phyloP scores from a whole-genome alignment of 257 asterid genomes.

The Solanum acaule region DNA sequence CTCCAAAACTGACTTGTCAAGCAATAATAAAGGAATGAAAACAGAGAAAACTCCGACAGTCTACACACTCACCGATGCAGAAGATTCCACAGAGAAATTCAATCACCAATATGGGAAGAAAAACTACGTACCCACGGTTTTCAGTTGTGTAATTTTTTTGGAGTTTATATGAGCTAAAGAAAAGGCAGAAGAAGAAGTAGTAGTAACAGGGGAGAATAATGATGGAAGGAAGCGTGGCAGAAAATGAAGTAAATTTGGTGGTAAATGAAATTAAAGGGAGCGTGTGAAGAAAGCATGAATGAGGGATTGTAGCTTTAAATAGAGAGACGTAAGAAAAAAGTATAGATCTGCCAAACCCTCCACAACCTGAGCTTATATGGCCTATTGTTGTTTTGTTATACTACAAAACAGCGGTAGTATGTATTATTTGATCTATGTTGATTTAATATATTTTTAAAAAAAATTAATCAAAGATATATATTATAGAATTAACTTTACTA shows the following conservation, averaged over 20 bases:
- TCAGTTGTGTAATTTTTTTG: not conserved
- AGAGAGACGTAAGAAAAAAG: conserved; percentile 8
- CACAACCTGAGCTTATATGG: not conserved
- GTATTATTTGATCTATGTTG: not conserved
- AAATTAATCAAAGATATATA: too few species aligned
- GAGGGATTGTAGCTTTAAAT: not conserved
- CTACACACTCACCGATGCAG: conserved; percentile 2
- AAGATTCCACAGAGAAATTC: conserved; percentile 11
- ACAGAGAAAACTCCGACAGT: not conserved
- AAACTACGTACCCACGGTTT: not conserved
- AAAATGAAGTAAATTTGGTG: not conserved
- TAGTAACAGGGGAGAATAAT: not conserved
- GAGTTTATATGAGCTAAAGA: not conserved
- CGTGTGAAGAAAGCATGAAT: not conserved
- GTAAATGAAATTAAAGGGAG: not conserved
- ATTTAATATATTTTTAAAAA: too few species aligned
- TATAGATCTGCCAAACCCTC: conserved; percentile 38
- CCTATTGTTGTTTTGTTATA: not conserved
- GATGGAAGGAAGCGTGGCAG: not conserved
- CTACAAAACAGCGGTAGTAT: not conserved
- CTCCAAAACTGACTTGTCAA: not conserved
- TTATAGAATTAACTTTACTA: too few species aligned
- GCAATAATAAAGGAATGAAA: conserved; percentile 2
- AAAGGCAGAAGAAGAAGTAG: not conserved
- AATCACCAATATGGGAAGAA: not conserved